Conservation (phyloP, 148 eudicot species). For the Cornus florida region DNA sequence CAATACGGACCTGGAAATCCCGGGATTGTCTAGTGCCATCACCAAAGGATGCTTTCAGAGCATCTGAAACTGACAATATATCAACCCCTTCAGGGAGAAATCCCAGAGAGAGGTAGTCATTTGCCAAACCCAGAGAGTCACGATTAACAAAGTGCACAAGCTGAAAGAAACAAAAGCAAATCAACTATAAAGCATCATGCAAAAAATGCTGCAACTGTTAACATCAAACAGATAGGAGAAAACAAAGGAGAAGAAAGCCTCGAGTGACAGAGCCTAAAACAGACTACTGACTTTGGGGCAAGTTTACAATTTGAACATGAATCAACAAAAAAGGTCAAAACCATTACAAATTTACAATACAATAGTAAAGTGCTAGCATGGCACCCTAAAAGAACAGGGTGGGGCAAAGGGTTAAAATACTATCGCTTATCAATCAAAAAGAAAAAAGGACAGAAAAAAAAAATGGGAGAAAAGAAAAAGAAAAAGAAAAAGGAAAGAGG, state of each 20-base stretch:
- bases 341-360: no score
- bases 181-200: not conserved
- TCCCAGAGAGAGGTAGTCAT: constrained; percentile 92
- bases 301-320: not conserved
- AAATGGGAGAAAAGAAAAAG: no score
- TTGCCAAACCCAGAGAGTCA: constrained; percentile 91
- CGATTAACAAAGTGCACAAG: constrained; percentile 99
- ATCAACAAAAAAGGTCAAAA: no score
- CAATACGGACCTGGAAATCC: constrained; percentile 79
- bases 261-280: not conserved
- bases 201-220: not conserved
- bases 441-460: no score
- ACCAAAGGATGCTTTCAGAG: constrained; percentile 81
- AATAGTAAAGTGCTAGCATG: no score
- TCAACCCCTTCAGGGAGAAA: constrained; percentile 89
- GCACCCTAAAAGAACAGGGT: no score
- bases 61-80: constrained; percentile 73
- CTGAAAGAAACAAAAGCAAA: constrained; percentile 45
- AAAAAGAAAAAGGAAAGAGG: no score
- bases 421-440: no score
- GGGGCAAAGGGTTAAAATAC: no score
- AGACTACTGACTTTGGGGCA: not conserved
- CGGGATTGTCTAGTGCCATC: constrained; percentile 78
- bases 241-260: not conserved
- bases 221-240: not conserved